Conservation (phyloP, 768 basidiomycete genomes). For the Pisolithus orientalis region DNA sequence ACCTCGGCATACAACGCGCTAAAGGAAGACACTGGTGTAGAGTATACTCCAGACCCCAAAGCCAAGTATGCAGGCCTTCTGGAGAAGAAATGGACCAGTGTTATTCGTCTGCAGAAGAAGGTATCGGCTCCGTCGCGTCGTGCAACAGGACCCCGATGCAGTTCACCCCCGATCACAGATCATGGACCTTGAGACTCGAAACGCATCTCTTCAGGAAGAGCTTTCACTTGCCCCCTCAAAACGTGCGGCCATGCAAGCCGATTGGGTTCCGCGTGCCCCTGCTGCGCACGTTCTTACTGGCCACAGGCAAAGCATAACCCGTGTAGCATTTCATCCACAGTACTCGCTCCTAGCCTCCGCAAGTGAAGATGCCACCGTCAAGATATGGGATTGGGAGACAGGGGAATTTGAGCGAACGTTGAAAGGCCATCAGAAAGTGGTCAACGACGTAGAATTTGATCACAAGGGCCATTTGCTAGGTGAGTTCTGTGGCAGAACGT, state of each 20-base stretch:
- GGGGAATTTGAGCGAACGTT: constrained; percentile 89
- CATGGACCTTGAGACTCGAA: constrained; percentile 88
- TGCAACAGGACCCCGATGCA: constrained; percentile 3
- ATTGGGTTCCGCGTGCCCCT: constrained; percentile 87
- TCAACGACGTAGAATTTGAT: constrained; percentile 86
- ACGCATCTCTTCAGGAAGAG: constrained; percentile 74
- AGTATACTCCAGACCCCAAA: constrained; percentile 79
- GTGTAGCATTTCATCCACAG: constrained; percentile 80
- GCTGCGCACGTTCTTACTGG: constrained; percentile 73
- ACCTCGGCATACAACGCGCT: constrained; percentile 55
- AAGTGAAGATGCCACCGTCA: constrained; percentile 84
- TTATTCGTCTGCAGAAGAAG: constrained; percentile 94
- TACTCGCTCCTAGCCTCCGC: constrained; percentile 80
- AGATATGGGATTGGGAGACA: constrained; percentile 96
- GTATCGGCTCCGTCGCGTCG: constrained; percentile 31
- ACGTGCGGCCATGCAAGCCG: constrained; percentile 58
- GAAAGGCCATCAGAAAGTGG: constrained; percentile 87
- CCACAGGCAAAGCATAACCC: constrained; percentile 70
- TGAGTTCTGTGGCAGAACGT: constrained; percentile 26
- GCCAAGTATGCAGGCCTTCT: constrained; percentile 81
- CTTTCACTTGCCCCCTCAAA: constrained; percentile 42
- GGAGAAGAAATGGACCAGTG: constrained; percentile 98
- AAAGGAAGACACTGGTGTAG: constrained; percentile 46
- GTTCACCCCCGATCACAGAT: constrained; percentile 46
- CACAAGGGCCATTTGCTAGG: constrained; percentile 79